Evolutionary conservation across 352 stramenopile species (phyloP), one percentile per base, ranked within the genome.

Genomic region (Phytophthora hibernalis): DNA sequence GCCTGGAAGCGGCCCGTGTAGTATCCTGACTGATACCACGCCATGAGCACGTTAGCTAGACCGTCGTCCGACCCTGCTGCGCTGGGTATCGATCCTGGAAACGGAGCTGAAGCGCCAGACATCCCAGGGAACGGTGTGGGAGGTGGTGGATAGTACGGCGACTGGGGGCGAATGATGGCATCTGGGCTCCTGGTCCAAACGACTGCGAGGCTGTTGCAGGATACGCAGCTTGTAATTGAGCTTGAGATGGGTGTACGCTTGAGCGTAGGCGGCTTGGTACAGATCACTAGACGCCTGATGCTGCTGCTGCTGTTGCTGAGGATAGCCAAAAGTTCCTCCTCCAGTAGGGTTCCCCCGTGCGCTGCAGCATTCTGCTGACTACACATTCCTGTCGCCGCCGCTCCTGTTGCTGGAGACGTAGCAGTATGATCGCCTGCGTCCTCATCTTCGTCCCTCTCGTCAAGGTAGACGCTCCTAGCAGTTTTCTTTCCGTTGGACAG

Each of bases 21-120:
- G 65, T 93, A 95, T 50, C 85, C 87, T 16, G 83, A 93, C 56
- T 93, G 85, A 71, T 93, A 95, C 85, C 87, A 95, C n/a, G 87
- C 76, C 52, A 95, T 70, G 8, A 93, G 71, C 49, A 93, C 38
- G 33, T 90, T 93, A 7, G 87, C 77, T 18, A 95, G 61, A 3
- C 87, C 83, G 26, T 93, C 83, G 50, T 89, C 76, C 38, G 26
- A 68, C 26, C 21, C 62, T 61, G 38, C 33, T 24, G 58, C 30
- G 20, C 61, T 65, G 22, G 62, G 52, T 48, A 12, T 9, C 16
- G 60, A 44, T 47, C 58, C 52, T 59, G 66, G 38, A 50, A 66
- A 72, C 52, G 53, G 28, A 56, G 51, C 35, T 38, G 68, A 20
- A 30, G 37, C 61, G 24, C 59, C 48, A 8, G 61, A 56, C 30